Base-by-base conservation (phyloP, 1,139 yeast species). In the Protomyces lactucae-debilis region DNA sequence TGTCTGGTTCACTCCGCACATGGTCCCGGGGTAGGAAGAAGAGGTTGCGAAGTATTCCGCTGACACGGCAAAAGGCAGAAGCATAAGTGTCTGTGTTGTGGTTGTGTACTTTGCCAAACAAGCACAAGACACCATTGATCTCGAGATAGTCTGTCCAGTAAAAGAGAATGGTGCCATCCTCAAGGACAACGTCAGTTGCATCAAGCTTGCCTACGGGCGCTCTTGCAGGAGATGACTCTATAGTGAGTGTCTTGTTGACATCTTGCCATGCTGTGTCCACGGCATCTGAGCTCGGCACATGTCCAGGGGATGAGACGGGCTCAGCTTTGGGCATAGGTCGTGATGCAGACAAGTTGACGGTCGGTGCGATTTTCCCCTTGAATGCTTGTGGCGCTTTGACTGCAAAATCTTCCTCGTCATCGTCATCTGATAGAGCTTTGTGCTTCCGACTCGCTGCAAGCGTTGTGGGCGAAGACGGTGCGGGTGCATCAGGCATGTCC, bases 111-210 rank as follows among this genome's bases (percentile, higher is more conserved):
- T 91, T 91, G 61, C 99, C 99, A 73, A 88, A 93, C n/a, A 93
- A 78, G 18, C 90, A 76, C 53, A 95, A 76, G 0, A 85, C 77
- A 68, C 82, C 82, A 65, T 86, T 90, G 23, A 87, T 83, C 73
- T 93, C 98, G 54, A 88, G 81, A 74, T 85, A 91, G 74, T 95
- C 99, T 48, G 88, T 77, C 98, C 98, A 95, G 73, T 82, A 93
- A 85, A 93, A 85, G 71, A 83, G 82, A 72, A 91, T 80, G 2
- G 81, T 73, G 59, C 79, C 82, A 1, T 80, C 79, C 1, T 76
- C 77, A 3, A 76, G 72, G 3, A 67, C 59, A 12, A 69, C 69
- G 9, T 69, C 70, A 10, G 54, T 60, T 1, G 66, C 55, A 28
- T 63, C 55, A 18, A 67, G 52, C 23, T 66, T 64, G 39, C 57